Base-by-base conservation (phyloP, 306 rosid genomes). In the Datisca glomerata region DNA sequence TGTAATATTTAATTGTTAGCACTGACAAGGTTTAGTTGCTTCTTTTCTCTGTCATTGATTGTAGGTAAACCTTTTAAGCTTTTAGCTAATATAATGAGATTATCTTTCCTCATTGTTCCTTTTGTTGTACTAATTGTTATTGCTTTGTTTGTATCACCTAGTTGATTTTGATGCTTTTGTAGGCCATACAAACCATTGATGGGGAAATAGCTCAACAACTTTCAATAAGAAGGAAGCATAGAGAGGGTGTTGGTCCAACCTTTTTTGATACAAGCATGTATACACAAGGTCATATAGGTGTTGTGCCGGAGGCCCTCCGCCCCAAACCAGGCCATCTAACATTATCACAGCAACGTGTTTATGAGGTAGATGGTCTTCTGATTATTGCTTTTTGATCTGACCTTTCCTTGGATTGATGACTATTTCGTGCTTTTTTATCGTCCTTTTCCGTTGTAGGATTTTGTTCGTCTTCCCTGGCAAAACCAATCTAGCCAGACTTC, bases 381-480 rank as follows among this genome's bases (percentile, higher is more conserved):
- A 5, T 17, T 43, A 47, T 38, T 55, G n/a, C 29, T 24, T 23
- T 42, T 9, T 40, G 20, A 24, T 36, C 10, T 20, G 35, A 38
- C 13, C 35, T 31, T 34, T 47, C 20, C 41, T 28, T 41, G 19
- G 40, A 65, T 51, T 34, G 28, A 18, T 24, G 27, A 21, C 31
- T 14, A 22, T 49, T 15, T 51, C 4, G 8, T 7, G 4, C 3
- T 27, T 38, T 53, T 41, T 52, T 67, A 38, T 11, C 47, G 16
- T 34, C 25, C 35, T 10, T 56, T 41, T 64, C 45, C 42, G 12
- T 49, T 44, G 20, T 37, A 84, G 98, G 98, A 91, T 70, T 91
- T 91, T 64, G 87, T 91, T 56, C 83, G 94, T 49, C 96, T 91
- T 70, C 94, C 98, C 2, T 84, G 93, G 96, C 94, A 91, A 80